Evolutionary conservation across 805 yeast species (phyloP).

Genomic region (Lipomyces orientalis): DNA sequence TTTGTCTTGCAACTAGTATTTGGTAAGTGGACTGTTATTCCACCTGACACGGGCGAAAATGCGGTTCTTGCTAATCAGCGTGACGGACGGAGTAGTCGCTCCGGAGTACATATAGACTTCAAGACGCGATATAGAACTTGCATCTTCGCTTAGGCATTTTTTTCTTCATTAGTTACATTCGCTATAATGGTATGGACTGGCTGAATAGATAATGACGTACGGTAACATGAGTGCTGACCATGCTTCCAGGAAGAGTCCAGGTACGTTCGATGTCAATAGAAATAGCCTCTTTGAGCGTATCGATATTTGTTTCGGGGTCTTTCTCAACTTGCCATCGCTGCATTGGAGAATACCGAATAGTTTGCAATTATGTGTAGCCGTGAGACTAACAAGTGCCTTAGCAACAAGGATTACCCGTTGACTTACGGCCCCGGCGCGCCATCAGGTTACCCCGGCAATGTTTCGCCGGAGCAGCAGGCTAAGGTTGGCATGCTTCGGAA

Average conservation of each 20-base stretch:
- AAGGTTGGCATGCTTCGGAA: constrained; percentile 64
- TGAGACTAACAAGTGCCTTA: background rate
- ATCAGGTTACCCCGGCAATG: constrained; percentile 68
- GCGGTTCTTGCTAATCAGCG: background rate
- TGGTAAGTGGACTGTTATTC: background rate
- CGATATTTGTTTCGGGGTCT: background rate
- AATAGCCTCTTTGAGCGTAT: background rate
- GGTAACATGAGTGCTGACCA: no score
- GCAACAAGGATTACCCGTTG: constrained; percentile 23
- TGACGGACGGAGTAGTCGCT: background rate
- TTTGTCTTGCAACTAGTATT: background rate
- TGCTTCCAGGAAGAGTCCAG: no score
- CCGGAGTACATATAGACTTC: background rate
- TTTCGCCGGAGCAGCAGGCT: constrained; percentile 69
- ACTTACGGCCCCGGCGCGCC: constrained; percentile 38
- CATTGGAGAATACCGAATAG: background rate
- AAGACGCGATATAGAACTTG: background rate
- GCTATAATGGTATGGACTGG: background rate
- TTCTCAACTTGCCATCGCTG: background rate
- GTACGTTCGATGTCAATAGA: no score
- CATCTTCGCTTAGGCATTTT: background rate
- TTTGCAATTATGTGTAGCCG: background rate
- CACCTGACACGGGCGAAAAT: background rate
- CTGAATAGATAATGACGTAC: background rate
- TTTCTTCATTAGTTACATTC: background rate